phyloP scores from a whole-genome alignment of 768 basidiomycete species.

The Lentinula sp. region DNA sequence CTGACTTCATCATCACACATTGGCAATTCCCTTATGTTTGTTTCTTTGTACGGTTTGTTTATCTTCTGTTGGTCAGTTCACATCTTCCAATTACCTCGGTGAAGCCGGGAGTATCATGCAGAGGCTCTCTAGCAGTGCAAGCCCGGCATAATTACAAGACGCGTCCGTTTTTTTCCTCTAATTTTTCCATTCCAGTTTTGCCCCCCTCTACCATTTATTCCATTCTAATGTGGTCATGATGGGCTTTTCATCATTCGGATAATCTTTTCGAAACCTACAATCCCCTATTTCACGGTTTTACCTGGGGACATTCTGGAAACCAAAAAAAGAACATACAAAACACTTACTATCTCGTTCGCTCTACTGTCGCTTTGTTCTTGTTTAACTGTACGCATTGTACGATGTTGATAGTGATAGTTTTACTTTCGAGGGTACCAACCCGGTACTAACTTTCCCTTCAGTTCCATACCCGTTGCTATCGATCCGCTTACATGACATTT shows the following conservation, averaged over 20 bases:
- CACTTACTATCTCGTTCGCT: constrained; percentile 13
- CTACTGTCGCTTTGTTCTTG: constrained; percentile 11
- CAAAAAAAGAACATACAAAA: constrained; percentile 1
- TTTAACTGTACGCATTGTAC: constrained; percentile 11
- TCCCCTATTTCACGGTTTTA: constrained; percentile 9
- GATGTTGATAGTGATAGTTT: constrained; percentile 11
- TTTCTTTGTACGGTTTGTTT: not conserved
- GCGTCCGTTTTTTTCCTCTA: not conserved
- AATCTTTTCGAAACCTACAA: not conserved
- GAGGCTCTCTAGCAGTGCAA: not conserved
- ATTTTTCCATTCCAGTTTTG: not conserved
- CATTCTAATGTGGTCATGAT: not conserved
- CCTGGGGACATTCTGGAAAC: constrained; percentile 15
- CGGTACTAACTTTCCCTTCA: constrained; percentile 10
- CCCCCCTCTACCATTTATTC: constrained; percentile 3
- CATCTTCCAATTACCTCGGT: not conserved
- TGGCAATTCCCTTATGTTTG: constrained; percentile 1
- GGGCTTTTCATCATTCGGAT: not conserved
- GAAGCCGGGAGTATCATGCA: not conserved
- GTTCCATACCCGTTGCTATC: not conserved
- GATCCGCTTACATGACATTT: too few relatives aligned
- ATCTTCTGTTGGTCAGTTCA: not conserved
- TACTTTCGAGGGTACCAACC: constrained; percentile 16
- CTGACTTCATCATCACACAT: constrained; percentile 1
- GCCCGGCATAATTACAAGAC: not conserved